Evolutionary conservation across 1,284 basidiomycete species (phyloP).

Genomic region (Phenoliferia sp.): DNA sequence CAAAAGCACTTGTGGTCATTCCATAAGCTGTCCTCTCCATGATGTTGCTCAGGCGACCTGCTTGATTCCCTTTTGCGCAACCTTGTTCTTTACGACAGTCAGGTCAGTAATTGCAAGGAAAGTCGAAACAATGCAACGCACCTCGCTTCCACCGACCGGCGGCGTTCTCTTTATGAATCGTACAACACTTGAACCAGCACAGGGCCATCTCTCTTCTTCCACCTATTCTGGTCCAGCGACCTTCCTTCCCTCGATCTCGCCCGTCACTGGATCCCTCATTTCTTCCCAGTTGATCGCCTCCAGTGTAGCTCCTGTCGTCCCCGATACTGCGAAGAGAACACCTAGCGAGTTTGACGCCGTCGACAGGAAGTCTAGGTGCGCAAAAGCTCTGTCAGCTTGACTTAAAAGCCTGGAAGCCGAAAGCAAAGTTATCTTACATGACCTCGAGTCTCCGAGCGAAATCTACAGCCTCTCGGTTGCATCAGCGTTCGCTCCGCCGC

Average conservation of each 20-base stretch:
- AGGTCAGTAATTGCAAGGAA: too few relatives aligned
- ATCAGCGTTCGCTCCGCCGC: too few relatives aligned
- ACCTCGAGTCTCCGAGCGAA: conserved; percentile 44
- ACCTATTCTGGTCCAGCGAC: conserved; percentile 70
- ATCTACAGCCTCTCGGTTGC: conserved; percentile 28
- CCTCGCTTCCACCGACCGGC: too few relatives aligned
- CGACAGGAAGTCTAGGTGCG: conserved; percentile 70
- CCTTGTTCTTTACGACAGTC: too few relatives aligned
- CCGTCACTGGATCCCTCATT: conserved; percentile 82
- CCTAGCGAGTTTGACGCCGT: conserved; percentile 92
- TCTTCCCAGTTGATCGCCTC: conserved; percentile 84
- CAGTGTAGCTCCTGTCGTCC: conserved; percentile 69
- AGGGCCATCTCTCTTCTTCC: too few relatives aligned
- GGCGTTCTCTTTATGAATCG: too few relatives aligned
- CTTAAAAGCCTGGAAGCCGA: not conserved
- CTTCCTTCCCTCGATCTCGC: conserved; percentile 74
- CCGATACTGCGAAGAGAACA: conserved; percentile 79
- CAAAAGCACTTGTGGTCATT: too few relatives aligned
- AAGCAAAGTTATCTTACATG: conserved; percentile 19
- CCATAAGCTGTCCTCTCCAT: too few relatives aligned
- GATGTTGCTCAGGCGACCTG: too few relatives aligned
- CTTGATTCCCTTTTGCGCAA: too few relatives aligned
- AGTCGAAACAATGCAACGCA: too few relatives aligned
- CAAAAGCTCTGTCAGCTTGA: not conserved
- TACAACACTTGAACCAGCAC: too few relatives aligned